Conservation (phyloP, 768 basidiomycete species). For the Tephrocybe sp. region DNA sequence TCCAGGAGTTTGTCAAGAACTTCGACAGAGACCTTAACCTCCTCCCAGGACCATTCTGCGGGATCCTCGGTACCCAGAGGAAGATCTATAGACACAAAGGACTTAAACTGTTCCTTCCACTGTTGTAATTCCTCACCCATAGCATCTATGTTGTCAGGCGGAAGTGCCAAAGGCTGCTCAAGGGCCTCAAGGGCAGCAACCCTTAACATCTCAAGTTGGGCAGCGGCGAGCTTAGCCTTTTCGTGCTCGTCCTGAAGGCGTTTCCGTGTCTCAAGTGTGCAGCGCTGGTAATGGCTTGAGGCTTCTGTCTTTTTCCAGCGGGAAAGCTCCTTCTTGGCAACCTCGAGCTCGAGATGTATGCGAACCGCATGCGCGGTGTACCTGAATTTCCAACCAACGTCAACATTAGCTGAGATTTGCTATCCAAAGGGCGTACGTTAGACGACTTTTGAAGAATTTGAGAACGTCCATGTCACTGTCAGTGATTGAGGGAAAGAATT, state of each 20-base stretch:
- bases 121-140: no score
- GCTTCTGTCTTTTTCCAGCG: conserved; percentile 9
- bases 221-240: neutral
- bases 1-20: neutral
- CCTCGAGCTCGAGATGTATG: conserved; percentile 10
- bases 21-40: conserved; percentile 5
- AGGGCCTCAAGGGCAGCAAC: no score
- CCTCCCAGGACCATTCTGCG: conserved; percentile 7
- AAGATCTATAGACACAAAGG: no score
- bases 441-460: no score
- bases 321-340: conserved; percentile 2
- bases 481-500: no score
- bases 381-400: neutral
- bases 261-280: neutral
- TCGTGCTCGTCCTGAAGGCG: conserved; percentile 3
- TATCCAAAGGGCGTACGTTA: no score
- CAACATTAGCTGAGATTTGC: no score
- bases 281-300: conserved; percentile 2
- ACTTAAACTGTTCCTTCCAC: no score
- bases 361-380: conserved; percentile 3
- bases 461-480: no score
- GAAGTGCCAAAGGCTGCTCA: no score
- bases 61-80: neutral
- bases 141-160: no score
- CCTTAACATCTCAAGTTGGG: neutral